phyloP scores from a whole-genome alignment of 257 asterid genomes.

The Solanum pinnatisectum region DNA sequence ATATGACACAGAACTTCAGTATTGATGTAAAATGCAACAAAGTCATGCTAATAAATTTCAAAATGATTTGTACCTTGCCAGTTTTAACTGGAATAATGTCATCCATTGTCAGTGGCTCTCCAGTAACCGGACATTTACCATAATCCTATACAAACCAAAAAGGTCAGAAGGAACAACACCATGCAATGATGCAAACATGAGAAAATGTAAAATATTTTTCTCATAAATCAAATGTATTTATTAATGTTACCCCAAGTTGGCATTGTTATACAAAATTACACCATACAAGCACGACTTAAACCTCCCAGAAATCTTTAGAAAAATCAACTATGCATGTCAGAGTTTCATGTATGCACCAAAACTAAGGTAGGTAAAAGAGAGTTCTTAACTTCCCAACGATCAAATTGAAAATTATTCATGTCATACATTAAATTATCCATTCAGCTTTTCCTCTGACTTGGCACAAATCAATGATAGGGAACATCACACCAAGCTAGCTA shows the following conservation, averaged over 20 bases:
- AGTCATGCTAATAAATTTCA: background rate
- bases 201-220: background rate
- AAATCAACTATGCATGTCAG: background rate
- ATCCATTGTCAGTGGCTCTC: slow-evolving; percentile 70
- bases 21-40: background rate
- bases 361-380: background rate
- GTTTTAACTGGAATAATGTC: slow-evolving; percentile 75
- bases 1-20: background rate
- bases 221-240: background rate
- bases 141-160: slow-evolving; percentile 38
- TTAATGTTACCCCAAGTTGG: background rate
- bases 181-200: background rate
- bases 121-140: slow-evolving; percentile 97
- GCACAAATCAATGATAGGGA: background rate
- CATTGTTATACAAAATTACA: background rate
- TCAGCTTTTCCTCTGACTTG: background rate
- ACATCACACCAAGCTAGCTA: background rate
- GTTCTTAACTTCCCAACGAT: background rate
- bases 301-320: background rate
- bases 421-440: background rate
- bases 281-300: background rate
- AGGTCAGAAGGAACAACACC: background rate
- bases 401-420: background rate
- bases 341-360: background rate
- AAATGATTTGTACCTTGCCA: slow-evolving; percentile 48